These are phyloP conservation scores for Actinidia arguta DNA, from an alignment of 179 eudicot genomes.

Conservation along the genomic window DNA sequence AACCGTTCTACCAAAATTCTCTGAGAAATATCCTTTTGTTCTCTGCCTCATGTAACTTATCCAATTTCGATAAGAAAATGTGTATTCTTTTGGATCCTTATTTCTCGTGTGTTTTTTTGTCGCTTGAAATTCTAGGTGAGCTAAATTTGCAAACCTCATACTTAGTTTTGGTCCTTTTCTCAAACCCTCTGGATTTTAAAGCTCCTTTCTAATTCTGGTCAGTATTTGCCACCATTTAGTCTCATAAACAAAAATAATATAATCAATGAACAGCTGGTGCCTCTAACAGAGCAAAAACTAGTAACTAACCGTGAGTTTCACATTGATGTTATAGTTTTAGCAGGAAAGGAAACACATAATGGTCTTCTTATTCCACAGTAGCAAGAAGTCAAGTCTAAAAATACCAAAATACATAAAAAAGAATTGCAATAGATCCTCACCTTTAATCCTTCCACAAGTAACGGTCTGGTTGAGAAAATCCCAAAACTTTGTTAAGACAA, in stretches of 20 bases:
- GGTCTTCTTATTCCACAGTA: background rate
- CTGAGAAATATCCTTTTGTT: background rate
- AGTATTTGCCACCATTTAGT: background rate
- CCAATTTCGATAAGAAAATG: too few species aligned
- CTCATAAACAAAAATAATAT: background rate
- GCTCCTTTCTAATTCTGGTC: background rate
- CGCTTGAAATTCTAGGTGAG: too few species aligned
- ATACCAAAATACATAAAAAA: background rate
- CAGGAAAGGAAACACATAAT: background rate
- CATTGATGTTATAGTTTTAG: background rate
- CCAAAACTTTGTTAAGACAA: slow-evolving; percentile 78
- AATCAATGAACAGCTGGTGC: background rate
- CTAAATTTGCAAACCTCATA: background rate
- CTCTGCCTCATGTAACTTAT: too few species aligned
- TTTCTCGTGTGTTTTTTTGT: too few species aligned
- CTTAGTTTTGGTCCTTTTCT: background rate
- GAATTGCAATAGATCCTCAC: slow-evolving; percentile 34
- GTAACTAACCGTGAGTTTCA: background rate
- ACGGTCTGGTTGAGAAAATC: slow-evolving; percentile 89
- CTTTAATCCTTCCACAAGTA: slow-evolving; percentile 84
- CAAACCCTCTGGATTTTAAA: background rate
- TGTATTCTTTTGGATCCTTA: too few species aligned
- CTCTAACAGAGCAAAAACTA: background rate
- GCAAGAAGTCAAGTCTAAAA: background rate
- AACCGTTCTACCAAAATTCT: background rate